A percentile compares a stretch with the other conserved stretches of the same genome.
These are phyloP conservation scores for Carex parvula DNA, from an alignment of 176 grass and related monocot genomes.

Conservation along the genomic window DNA sequence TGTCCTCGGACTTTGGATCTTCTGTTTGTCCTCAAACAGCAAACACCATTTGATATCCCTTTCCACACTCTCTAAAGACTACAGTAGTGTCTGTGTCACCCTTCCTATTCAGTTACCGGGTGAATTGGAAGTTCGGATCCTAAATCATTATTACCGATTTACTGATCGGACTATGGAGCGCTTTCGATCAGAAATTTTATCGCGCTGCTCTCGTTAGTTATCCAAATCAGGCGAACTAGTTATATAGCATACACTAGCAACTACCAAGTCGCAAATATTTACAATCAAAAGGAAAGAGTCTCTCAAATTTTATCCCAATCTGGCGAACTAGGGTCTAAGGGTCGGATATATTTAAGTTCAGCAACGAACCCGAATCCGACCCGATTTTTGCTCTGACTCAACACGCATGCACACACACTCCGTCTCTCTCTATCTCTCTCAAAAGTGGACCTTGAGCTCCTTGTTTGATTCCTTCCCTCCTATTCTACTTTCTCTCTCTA, in stretches of 20 bases:
- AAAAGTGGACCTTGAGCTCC: background rate
- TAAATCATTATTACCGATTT: background rate
- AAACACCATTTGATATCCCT: background rate
- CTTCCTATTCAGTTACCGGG: background rate
- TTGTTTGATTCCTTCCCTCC: slow-evolving; percentile 21
- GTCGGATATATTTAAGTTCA: background rate
- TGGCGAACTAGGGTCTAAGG: background rate
- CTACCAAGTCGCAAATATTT: too few relatives aligned
- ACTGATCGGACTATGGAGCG: background rate
- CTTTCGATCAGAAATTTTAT: background rate
- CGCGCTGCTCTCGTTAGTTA: too few relatives aligned
- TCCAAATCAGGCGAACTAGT: too few relatives aligned
- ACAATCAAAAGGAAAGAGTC: too few relatives aligned
- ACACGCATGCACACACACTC: background rate
- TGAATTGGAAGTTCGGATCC: background rate
- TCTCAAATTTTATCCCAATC: background rate
- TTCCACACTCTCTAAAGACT: background rate
- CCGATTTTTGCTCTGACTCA: background rate
- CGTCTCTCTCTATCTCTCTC: background rate
- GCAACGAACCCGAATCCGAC: background rate
- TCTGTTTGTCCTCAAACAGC: background rate
- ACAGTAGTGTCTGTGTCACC: background rate
- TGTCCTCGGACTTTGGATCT: background rate
- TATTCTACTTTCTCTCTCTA: slow-evolving; percentile 20
- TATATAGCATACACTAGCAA: too few relatives aligned